Conservation (phyloP, 768 basidiomycete species). For the Xerocomellus intermedius region DNA sequence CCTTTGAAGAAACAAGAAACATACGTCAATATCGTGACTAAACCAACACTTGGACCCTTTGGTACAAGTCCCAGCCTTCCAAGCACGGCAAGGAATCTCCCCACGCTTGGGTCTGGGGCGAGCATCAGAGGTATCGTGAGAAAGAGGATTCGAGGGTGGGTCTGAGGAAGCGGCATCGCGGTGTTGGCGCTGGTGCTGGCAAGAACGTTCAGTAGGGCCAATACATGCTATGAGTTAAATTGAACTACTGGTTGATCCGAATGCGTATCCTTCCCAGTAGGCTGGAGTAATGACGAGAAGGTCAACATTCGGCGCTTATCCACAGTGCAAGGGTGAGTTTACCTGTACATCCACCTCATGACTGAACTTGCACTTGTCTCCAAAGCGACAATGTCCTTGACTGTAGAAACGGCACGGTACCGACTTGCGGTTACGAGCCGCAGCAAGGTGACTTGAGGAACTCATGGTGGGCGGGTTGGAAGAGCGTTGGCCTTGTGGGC, state of each 20-base stretch:
- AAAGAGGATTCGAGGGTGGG: background rate
- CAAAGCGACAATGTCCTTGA: constrained; percentile 29
- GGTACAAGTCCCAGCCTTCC: constrained; percentile 40
- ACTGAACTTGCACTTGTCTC: constrained; percentile 25
- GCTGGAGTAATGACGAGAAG: background rate
- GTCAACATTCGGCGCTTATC: background rate
- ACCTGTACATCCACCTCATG: constrained; percentile 17
- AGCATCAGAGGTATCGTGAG: constrained; percentile 12
- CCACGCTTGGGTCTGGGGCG: constrained; percentile 23
- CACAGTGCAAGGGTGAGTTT: background rate
- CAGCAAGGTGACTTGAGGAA: background rate
- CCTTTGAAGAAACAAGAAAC: background rate
- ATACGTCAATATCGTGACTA: constrained; percentile 35
- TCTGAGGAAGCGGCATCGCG: background rate
- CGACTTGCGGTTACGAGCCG: constrained; percentile 1
- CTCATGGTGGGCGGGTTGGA: constrained; percentile 9
- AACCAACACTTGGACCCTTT: constrained; percentile 37
- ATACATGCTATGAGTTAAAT: background rate
- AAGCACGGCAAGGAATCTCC: constrained; percentile 26
- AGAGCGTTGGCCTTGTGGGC: background rate
- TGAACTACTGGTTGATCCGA: background rate
- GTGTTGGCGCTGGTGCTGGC: background rate
- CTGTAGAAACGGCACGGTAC: constrained; percentile 19
- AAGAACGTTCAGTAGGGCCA: background rate
- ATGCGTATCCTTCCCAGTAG: background rate